A percentile compares a stretch with the other conserved stretches of the same genome.
Conservation (phyloP, 495 filamentous ascomycete species). For the Penicillium steckii region DNA sequence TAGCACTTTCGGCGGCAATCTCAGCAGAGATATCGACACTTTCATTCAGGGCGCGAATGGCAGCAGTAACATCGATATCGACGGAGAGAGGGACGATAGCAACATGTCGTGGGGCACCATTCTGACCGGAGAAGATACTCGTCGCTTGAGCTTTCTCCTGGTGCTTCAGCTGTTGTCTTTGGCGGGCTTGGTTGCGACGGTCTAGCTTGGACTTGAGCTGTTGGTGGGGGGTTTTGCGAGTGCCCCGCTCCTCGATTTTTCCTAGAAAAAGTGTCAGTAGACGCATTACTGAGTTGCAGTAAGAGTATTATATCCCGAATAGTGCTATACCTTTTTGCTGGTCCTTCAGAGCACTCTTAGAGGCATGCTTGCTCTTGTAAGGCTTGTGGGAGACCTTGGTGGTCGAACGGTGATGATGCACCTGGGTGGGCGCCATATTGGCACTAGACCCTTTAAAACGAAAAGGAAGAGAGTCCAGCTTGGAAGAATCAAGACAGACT, state of each 20-base stretch:
- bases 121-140: conserved; percentile 77
- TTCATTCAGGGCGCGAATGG: conserved; percentile 67
- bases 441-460: conserved; percentile 81
- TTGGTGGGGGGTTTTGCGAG: conserved; percentile 87
- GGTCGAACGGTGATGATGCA: conserved; percentile 87
- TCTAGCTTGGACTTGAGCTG: conserved; percentile 97
- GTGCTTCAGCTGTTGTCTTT: conserved; percentile 77
- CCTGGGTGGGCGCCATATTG: conserved; percentile 47
- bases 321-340: conserved; percentile 80
- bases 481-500: conserved; percentile 12
- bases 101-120: conserved; percentile 88
- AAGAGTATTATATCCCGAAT: background rate
- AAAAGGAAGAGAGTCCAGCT: conserved; percentile 69
- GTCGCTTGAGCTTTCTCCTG: conserved; percentile 71
- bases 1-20: conserved; percentile 54
- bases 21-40: conserved; percentile 76
- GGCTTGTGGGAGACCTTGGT: conserved; percentile 82
- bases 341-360: conserved; percentile 79
- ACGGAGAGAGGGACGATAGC: conserved; percentile 81
- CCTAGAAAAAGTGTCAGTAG: conserved; percentile 37
- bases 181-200: conserved; percentile 87
- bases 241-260: conserved; percentile 63
- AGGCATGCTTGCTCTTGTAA: conserved; percentile 88
- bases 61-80: conserved; percentile 62
- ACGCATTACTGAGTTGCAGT: background rate